Base-by-base conservation (phyloP, 2,329 filamentous ascomycete genomes). In the Hypoxylon sp. region DNA sequence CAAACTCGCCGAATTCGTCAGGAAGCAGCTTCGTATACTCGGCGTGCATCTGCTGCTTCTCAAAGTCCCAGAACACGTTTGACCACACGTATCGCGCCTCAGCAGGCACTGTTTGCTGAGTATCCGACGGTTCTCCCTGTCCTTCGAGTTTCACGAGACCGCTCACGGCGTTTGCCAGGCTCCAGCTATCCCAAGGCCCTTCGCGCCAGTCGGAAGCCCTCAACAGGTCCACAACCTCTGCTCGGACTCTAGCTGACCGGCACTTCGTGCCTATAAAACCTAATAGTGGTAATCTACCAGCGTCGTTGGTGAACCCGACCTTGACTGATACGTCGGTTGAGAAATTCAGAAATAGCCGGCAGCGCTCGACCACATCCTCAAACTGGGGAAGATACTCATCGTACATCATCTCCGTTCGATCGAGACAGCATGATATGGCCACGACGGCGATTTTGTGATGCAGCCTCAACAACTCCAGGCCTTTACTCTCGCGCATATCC, bases 1-100 rank as follows among this genome's bases (percentile, higher is more conserved):
- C 69, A 14, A 70, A 65, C 12, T 68, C 67, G 28, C 71, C 70
- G 5, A 54, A 14, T 11, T 49, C 64, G 18, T 71, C 51, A 1
- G 70, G 65, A 42, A 70, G 50, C 4, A 70, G 42, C 45, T 72
- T 72, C n/a, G 70, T 71, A 32, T 71, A 74, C 57, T 73, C 67
- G 26, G 73, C 63, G 1, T 64, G 68, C 67, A 74, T 70, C 32
- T 60, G 58, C 40, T 65, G 61, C 20, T 61, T 69, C 45, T 73
- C 69, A 32, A 71, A 71, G 52, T 74, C 69, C 71, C 71, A 73
- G 50, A 72, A 74, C 57, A 71, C 69, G 32, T 74, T 74, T 2
- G 72, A 70, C 71, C 72, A 74, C 11, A 64, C 61, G 50, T 71
- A 74, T 22, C 73, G 54, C 12, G 55, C 53, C 42, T 63, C 59